Conservation (phyloP, 2,329 filamentous ascomycete genomes). For the Aspergillus cejpii region DNA sequence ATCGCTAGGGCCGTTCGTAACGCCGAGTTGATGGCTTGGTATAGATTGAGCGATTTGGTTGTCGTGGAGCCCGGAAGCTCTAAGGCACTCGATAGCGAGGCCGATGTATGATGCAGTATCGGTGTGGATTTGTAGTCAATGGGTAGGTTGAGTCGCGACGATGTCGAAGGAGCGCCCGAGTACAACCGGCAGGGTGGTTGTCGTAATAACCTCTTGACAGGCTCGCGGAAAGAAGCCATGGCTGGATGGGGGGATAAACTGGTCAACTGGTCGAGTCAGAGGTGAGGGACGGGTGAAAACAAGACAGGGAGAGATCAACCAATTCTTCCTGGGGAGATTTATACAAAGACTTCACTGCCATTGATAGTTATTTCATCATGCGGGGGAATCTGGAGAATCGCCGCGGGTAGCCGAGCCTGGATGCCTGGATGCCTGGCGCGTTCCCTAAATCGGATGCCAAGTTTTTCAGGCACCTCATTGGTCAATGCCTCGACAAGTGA, state of each 20-base stretch:
- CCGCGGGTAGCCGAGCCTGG: slow-evolving; percentile 26
- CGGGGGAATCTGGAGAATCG: slow-evolving; percentile 21
- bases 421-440: slow-evolving; percentile 4
- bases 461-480: background rate
- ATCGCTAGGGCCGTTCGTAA: slow-evolving; percentile 72
- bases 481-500: background rate
- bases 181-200: slow-evolving; percentile 34
- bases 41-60: slow-evolving; percentile 85
- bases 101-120: slow-evolving; percentile 71
- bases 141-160: slow-evolving; percentile 68
- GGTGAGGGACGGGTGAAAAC: background rate
- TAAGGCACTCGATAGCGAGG: slow-evolving; percentile 61
- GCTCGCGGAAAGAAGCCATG: slow-evolving; percentile 10
- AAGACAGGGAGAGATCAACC: background rate
- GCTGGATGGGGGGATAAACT: background rate
- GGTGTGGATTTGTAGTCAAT: slow-evolving; percentile 80
- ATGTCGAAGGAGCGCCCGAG: slow-evolving; percentile 41
- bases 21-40: slow-evolving; percentile 88
- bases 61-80: slow-evolving; percentile 67
- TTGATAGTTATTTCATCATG: slow-evolving; percentile 6
- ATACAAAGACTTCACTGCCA: background rate
- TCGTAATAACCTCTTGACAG: slow-evolving; percentile 9
- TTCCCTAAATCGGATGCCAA: background rate
- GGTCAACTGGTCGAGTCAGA: too few relatives aligned
- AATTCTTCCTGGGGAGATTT: slow-evolving; percentile 7